phyloP scores from a whole-genome alignment of 2,329 filamentous ascomycete species.

The Trichoderma sp. region DNA sequence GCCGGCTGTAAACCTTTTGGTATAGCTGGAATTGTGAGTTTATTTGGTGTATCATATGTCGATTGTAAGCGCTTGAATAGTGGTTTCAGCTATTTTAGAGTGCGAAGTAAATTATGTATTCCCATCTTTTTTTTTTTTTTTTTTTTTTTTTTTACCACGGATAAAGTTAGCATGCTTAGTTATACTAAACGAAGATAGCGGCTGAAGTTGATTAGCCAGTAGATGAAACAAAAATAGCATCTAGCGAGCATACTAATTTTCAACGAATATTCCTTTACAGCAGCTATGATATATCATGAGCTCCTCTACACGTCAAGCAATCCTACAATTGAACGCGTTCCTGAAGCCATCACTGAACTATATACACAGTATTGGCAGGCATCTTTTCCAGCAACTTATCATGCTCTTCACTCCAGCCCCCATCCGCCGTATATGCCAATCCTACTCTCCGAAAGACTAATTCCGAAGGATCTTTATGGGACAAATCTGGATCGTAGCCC shows the following conservation, averaged over 20 bases:
- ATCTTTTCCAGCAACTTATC: neutral
- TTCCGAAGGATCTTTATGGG: neutral
- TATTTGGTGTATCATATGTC: neutral
- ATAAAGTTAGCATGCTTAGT: neutral
- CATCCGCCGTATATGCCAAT: constrained; percentile 14
- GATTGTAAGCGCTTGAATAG: neutral
- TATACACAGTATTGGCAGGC: neutral
- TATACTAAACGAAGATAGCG: neutral
- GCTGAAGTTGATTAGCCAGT: neutral
- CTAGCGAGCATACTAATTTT: fast-evolving
- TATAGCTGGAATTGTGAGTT: neutral
- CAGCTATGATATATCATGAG: neutral
- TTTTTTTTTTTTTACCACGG: neutral
- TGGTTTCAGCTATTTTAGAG: fast-evolving
- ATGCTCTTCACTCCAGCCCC: neutral
- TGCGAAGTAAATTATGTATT: no score
- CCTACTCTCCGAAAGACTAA: constrained; percentile 11
- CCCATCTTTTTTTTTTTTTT: no score
- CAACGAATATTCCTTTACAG: neutral
- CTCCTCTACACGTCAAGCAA: neutral
- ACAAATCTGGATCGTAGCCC: constrained; percentile 4
- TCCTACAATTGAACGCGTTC: neutral
- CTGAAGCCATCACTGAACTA: neutral
- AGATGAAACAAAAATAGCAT: neutral
- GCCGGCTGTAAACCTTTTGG: neutral